These are phyloP conservation scores for Sarcomyxa edulis DNA, from an alignment of 768 basidiomycete species.

Conservation along the genomic window DNA sequence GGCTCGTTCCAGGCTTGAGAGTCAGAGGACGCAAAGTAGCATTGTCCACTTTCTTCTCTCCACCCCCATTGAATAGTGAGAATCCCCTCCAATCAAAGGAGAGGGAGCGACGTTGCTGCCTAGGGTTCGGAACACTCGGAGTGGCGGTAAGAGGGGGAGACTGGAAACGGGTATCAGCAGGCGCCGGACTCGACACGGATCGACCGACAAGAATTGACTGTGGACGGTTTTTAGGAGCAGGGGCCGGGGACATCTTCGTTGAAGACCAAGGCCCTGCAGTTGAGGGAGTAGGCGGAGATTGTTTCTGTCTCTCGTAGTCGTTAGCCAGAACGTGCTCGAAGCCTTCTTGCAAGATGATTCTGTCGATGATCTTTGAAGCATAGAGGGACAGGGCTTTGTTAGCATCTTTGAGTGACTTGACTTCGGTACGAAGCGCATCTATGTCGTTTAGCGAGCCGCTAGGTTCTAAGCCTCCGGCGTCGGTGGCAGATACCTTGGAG, in stretches of 20 bases:
- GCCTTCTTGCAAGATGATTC: slow-evolving; percentile 93
- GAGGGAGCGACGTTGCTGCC: slow-evolving; percentile 64
- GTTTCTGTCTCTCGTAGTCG: slow-evolving; percentile 69
- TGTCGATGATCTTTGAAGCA: slow-evolving; percentile 96
- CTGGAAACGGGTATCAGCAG: slow-evolving; percentile 18
- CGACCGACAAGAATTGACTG: slow-evolving; percentile 55
- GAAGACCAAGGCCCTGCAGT: slow-evolving; percentile 18
- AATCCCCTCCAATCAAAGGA: slow-evolving; percentile 84
- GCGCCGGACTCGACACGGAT: slow-evolving; percentile 29
- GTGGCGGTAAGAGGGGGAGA: slow-evolving; percentile 13
- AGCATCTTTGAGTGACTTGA: slow-evolving; percentile 90
- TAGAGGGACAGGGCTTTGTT: slow-evolving; percentile 95
- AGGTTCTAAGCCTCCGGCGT: slow-evolving; percentile 33
- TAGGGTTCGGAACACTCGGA: slow-evolving; percentile 24
- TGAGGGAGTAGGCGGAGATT: slow-evolving; percentile 38
- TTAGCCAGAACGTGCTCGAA: slow-evolving; percentile 96
- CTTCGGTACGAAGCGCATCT: slow-evolving; percentile 75
- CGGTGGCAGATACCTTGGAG: slow-evolving; percentile 28
- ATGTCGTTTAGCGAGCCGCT: slow-evolving; percentile 49
- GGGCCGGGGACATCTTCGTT: slow-evolving; percentile 20
- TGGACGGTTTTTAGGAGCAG: slow-evolving; percentile 45
- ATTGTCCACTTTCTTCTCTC: slow-evolving; percentile 61
- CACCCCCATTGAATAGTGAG: slow-evolving; percentile 54
- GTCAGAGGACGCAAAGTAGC: slow-evolving; percentile 66
- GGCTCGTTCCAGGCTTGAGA: slow-evolving; percentile 55